Evolutionary conservation across 139 green algal genomes (phyloP).

Genomic region (Micractinium sp.): DNA sequence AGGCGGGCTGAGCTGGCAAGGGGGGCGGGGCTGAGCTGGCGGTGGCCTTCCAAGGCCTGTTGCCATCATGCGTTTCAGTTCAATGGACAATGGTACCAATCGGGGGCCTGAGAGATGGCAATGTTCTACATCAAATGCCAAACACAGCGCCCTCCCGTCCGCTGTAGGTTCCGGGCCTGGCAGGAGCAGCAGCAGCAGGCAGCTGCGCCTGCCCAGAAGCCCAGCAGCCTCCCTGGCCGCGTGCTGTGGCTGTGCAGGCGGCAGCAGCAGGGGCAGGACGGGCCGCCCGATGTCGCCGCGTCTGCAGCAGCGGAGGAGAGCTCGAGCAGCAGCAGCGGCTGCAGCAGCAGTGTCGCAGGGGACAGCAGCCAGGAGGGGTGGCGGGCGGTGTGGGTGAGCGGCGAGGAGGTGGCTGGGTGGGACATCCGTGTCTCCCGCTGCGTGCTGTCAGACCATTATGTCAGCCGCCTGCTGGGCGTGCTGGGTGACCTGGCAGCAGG

Average conservation of each 20-base stretch:
- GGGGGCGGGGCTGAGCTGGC: not conserved
- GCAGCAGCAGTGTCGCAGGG: not conserved
- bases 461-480: slow-evolving; percentile 34
- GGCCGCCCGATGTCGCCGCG: not conserved
- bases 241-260: not conserved
- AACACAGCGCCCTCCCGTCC: too few species aligned
- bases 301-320: not conserved
- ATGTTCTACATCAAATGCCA: too few species aligned
- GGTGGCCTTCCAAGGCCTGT: too few species aligned
- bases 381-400: not conserved
- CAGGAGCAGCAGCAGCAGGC: not conserved
- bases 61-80: too few species aligned
- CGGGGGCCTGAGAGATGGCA: too few species aligned
- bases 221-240: not conserved
- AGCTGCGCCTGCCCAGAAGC: not conserved
- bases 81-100: too few species aligned
- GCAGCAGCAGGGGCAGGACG: not conserved
- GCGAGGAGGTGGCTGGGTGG: not conserved
- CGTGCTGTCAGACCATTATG: slow-evolving; percentile 1
- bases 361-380: not conserved
- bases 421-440: not conserved
- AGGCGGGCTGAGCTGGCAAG: not conserved
- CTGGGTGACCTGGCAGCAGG: slow-evolving; percentile 10
- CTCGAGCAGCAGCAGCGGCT: not conserved
- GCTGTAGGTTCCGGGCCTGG: slow-evolving; percentile 17